Conservation (phyloP, 331 rosid genomes). For the Rosa hybrid region DNA sequence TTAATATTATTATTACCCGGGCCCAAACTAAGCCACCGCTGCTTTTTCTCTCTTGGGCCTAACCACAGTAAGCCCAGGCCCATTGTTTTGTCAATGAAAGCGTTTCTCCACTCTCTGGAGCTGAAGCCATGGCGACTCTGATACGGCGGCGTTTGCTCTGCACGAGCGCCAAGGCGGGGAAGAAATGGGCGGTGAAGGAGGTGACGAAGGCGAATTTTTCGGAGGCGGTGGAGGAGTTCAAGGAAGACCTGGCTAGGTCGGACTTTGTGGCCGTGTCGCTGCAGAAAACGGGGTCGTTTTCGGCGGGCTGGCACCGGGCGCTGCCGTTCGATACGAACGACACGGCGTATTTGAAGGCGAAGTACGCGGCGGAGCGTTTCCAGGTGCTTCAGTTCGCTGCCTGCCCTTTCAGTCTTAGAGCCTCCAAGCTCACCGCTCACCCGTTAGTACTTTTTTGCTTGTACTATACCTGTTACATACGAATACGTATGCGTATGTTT, state of each 20-base stretch:
- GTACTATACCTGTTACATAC: background rate
- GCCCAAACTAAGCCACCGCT: background rate
- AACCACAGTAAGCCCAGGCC: background rate
- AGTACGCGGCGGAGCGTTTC: conserved; percentile 65
- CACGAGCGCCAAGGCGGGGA: conserved; percentile 33
- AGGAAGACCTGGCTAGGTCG: conserved; percentile 48
- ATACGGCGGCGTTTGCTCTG: conserved; percentile 49
- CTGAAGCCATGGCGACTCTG: conserved; percentile 33
- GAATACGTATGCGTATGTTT: background rate
- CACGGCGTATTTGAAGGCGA: conserved; percentile 71
- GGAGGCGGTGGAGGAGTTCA: conserved; percentile 53
- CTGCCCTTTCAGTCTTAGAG: conserved; percentile 71
- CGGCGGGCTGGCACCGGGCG: conserved; percentile 63
- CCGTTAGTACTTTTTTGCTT: conserved; percentile 52
- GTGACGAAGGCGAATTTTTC: conserved; percentile 62
- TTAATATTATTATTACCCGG: background rate
- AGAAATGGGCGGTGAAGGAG: conserved; percentile 66
- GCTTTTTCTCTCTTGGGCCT: background rate
- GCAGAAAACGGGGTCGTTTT: conserved; percentile 63
- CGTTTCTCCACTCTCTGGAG: background rate
- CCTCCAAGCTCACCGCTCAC: conserved; percentile 53
- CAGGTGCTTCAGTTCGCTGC: conserved; percentile 81
- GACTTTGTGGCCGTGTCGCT: conserved; percentile 73
- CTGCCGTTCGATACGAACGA: conserved; percentile 68
- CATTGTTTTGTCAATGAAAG: background rate